A percentile compares a stretch with the other conserved stretches of the same genome.
These are phyloP conservation scores for Capsicum baccatum DNA, from an alignment of 257 asterid species.

Conservation along the genomic window DNA sequence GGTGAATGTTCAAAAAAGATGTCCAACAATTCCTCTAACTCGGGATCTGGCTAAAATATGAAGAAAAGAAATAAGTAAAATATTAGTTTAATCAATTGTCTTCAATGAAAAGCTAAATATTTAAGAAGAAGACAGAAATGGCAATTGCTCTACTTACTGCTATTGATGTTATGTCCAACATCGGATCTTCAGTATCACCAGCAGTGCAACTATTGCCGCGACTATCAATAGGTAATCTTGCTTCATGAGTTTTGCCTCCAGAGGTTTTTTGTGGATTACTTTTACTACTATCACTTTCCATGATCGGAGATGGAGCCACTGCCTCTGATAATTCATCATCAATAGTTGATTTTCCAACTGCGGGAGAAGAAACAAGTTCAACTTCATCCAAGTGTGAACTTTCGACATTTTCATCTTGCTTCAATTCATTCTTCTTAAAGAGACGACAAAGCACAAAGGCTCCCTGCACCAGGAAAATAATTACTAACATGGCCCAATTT, in stretches of 20 bases:
- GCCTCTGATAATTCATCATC: constrained; percentile 56
- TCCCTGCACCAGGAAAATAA: constrained; percentile 50
- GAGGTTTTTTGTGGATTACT: constrained; percentile 39
- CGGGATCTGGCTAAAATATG: constrained; percentile 64
- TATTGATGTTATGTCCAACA: constrained; percentile 40
- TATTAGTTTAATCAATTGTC: constrained; percentile 3
- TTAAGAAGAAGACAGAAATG: background rate
- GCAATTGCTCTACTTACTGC: constrained; percentile 55
- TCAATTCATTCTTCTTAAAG: constrained; percentile 74
- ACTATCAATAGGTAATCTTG: constrained; percentile 39
- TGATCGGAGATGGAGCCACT: constrained; percentile 40
- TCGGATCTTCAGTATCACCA: constrained; percentile 34
- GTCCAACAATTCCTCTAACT: constrained; percentile 59
- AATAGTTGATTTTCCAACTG: constrained; percentile 43
- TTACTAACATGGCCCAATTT: background rate
- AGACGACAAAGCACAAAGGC: constrained; percentile 91
- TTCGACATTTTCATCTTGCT: constrained; percentile 59
- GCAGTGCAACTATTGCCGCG: constrained; percentile 29
- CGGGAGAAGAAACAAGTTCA: constrained; percentile 58
- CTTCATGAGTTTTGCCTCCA: constrained; percentile 36
- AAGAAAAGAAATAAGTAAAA: constrained; percentile 7
- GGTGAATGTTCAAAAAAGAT: constrained; percentile 45
- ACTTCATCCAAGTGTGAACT: constrained; percentile 49
- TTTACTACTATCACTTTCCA: constrained; percentile 35
- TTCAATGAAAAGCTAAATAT: background rate